Conservation (phyloP, 2,329 filamentous ascomycete species). For the Dothideomycetes sp. region DNA sequence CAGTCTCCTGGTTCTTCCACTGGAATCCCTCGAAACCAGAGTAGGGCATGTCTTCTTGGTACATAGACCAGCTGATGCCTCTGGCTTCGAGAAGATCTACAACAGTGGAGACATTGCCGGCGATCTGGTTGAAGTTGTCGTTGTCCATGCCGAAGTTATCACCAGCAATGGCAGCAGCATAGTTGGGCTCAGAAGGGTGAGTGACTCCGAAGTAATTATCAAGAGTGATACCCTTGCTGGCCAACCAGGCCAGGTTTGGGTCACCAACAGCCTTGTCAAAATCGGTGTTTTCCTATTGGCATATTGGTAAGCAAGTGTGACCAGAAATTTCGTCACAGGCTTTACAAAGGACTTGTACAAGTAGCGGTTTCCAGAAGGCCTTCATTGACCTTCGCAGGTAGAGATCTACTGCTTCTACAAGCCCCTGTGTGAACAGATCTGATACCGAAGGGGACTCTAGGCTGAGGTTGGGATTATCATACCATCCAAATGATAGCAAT, state of each 20-base stretch:
- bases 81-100: conserved; percentile 32
- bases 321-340: no score
- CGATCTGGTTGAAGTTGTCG: conserved; percentile 47
- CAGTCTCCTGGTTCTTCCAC: conserved; percentile 54
- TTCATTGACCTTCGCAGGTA: no score
- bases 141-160: conserved; percentile 65
- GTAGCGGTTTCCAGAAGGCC: no score
- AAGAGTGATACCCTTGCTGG: conserved; percentile 51
- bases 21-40: conserved; percentile 56
- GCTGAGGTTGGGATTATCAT: neutral
- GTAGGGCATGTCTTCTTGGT: conserved; percentile 70
- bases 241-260: conserved; percentile 47
- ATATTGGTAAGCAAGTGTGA: no score
- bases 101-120: conserved; percentile 28
- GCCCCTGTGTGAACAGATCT: no score
- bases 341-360: no score
- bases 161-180: conserved; percentile 55
- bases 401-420: no score
- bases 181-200: conserved; percentile 68
- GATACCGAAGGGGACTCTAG: no score
- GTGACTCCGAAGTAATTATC: conserved; percentile 44
- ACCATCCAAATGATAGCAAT: conserved; percentile 60
- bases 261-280: conserved; percentile 55
- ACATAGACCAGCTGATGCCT: conserved; percentile 43
- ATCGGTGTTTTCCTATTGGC: conserved; percentile 52